Conservation (phyloP, 768 basidiomycete genomes). For the Suillus sp. region DNA sequence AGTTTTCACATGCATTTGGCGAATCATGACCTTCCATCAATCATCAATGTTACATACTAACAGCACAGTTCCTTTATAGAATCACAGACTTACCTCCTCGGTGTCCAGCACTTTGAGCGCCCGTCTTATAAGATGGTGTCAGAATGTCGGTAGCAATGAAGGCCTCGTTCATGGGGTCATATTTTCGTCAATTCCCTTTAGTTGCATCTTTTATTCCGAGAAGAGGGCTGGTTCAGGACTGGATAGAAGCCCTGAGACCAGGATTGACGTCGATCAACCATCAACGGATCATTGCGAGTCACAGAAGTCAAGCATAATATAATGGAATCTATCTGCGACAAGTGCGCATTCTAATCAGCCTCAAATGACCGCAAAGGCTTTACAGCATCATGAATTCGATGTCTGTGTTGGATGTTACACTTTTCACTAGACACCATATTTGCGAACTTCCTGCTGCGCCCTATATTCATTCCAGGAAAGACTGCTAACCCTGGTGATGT, state of each 20-base stretch:
- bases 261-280: conserved; percentile 4
- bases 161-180: neutral
- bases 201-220: neutral
- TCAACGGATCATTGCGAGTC: conserved; percentile 8
- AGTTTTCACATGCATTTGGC: neutral
- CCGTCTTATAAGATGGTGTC: neutral
- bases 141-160: neutral
- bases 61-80: neutral
- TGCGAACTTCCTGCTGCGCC: conserved; percentile 1
- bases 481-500: neutral
- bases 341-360: neutral
- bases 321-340: neutral
- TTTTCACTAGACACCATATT: neutral
- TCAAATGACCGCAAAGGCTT: conserved; percentile 2
- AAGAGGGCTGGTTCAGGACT: neutral
- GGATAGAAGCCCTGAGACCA: neutral
- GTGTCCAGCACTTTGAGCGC: neutral
- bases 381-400: neutral
- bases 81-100: neutral
- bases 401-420: neutral
- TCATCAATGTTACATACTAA: neutral
- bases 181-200: neutral
- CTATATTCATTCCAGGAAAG: neutral
- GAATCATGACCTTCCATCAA: neutral
- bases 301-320: neutral